Base-by-base conservation (phyloP, 1,139 yeast genomes). In the Suhomyces bolitotheri region DNA sequence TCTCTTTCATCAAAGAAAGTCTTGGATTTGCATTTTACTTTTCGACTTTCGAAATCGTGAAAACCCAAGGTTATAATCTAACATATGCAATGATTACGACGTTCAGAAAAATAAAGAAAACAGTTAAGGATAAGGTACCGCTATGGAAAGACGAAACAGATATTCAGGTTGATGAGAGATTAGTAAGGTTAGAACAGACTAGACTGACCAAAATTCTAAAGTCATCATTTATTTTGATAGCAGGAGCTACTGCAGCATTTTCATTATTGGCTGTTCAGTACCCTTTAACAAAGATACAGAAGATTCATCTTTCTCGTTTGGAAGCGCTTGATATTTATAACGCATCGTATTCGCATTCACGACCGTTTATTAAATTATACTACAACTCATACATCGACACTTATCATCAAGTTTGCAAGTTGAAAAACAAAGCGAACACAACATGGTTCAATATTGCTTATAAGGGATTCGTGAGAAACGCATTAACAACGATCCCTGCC, bases 161-260 rank as follows among this genome's bases (percentile, higher is more conserved):
- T 46, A 45, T 21, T 2, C 42, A 60, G 54, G 44, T 62, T 51
- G 66, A 65, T 38, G 65, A 63, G 31, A 48, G 47, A 16, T 29
- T 55, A 26, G 50, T 60, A 9, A 48, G 53, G 27, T 47, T 64
- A 16, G 76, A 71, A 36, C 62, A 64, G 29, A 61, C 61, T 16
- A 51, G 72, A 28, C 73, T 68, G 67, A 65, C 73, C 1, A 70
- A 65, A 43, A 68, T 80, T 24, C 60, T 85, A 29, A 80, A 78
- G 49, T 82, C 95, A 7, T 61, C 84, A 1, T 87, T 86, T 56
- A 77, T 88, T 4, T 70, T 90, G 25, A 49, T 83, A n/a, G 96
- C 95, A 0, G 97, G 97, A 7, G 89, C 94, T 10, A 71, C 86
- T 4, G 96, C 97, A 0, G 92, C 97, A 0, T 67, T 82, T 22